Evolutionary conservation across 108 stramenopile species (phyloP), one percentile per base, ranked within the genome.

Genomic region (Cyclotella distinguenda): DNA sequence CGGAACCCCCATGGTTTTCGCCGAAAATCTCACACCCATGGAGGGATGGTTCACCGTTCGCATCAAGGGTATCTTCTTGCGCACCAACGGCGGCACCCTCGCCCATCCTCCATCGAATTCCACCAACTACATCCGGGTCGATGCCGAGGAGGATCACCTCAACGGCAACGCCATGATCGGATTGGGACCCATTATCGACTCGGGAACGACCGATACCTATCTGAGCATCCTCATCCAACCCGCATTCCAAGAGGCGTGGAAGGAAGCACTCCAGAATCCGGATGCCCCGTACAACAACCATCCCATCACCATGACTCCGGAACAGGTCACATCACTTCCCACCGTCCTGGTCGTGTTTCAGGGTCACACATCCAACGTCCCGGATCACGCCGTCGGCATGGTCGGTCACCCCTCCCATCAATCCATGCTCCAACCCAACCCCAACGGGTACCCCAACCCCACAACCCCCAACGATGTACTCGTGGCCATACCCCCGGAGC

Each of bases 401-500:
- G 42, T 58, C 6, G 30, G 58, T n/a, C 66, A 66, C 38, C 58
- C 38, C 3, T 50, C 34, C 26, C 66, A 76, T 54, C 25, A 34
- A 10, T 46, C 27, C 0, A 68, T 76, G 74, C 52, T 68, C 54
- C 21, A 55, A 23, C 5, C 26, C 9, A 53, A 45, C 19, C 49
- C 63, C 34, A n/a, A 51, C n/a, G 31, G 56, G 42, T 35, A 39
- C 3, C 2, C 12, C 10, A 52, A 68, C 40, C 36, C 47, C 44
- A 34, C 47, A 1, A 40, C 48, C 5, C 26, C 36, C 35, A 26
- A 65, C 46, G 88, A 89, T 79, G 78, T 92, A 21, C 49, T 92
- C 9, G 44, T 92, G n/a, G 89, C 94, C 6, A 77, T 92, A 16
- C 94, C 89, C 22, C 79, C 87, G 16, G 61, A 76, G 4, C 87